These are phyloP conservation scores for Talaromyces borbonicus DNA, from an alignment of 495 filamentous ascomycete genomes.

Conservation along the genomic window DNA sequence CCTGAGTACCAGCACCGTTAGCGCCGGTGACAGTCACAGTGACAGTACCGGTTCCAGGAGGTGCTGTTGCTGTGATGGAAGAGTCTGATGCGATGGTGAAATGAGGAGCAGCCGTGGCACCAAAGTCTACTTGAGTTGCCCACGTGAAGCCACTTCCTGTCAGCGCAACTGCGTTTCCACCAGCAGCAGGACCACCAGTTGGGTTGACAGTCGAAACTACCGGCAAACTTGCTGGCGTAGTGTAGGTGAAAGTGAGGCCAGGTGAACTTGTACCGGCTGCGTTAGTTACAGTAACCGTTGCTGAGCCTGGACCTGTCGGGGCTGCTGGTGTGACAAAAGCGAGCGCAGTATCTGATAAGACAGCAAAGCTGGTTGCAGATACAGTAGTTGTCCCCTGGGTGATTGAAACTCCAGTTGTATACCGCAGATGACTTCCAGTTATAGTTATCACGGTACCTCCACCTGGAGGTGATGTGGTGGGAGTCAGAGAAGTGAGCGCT, in stretches of 20 bases:
- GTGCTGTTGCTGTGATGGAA: background rate
- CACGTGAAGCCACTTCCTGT: background rate
- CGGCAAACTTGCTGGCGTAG: background rate
- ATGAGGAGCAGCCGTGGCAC: background rate
- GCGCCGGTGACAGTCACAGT: background rate
- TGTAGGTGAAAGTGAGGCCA: background rate
- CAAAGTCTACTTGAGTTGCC: background rate
- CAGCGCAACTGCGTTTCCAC: background rate
- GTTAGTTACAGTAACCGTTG: background rate
- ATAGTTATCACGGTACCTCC: conserved; percentile 1
- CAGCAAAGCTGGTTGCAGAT: background rate
- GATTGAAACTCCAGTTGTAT: background rate
- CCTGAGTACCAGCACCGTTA: background rate
- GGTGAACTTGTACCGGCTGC: background rate
- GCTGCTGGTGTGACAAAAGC: background rate
- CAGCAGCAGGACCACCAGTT: background rate
- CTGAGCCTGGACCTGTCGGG: background rate
- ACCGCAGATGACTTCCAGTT: background rate
- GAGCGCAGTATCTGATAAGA: background rate
- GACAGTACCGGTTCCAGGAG: background rate
- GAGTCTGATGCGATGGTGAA: background rate
- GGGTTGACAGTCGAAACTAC: background rate
- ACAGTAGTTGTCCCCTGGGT: background rate
- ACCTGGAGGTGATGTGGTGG: background rate
- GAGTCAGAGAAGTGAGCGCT: background rate